A percentile compares a stretch with the other conserved stretches of the same genome.
phyloP scores from a whole-genome alignment of 140 eudicot species.

The Cichorium intybus region DNA sequence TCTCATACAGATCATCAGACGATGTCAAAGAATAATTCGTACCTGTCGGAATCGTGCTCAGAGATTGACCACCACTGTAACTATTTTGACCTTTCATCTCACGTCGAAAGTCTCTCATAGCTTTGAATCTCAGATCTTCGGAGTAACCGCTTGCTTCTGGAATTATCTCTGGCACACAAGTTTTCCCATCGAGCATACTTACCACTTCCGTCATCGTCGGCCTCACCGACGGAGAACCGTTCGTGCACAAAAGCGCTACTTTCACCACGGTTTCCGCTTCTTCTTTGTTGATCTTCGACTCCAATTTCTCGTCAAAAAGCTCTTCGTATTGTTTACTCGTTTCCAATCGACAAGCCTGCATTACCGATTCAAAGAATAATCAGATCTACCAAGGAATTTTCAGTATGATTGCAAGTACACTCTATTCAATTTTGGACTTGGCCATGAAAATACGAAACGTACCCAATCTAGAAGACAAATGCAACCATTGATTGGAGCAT shows the following conservation, averaged over 20 bases:
- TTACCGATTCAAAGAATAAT: background rate
- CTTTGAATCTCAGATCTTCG: constrained; percentile 71
- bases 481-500: constrained; percentile 54
- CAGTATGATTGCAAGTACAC: background rate
- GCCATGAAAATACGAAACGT: background rate
- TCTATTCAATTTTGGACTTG: background rate
- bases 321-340: constrained; percentile 44
- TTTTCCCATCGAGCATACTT: constrained; percentile 66
- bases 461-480: constrained; percentile 92
- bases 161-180: constrained; percentile 44
- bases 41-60: constrained; percentile 26
- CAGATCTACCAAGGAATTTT: background rate
- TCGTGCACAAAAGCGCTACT: constrained; percentile 65
- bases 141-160: constrained; percentile 42
- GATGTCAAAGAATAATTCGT: constrained; percentile 22
- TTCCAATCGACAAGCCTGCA: constrained; percentile 74
- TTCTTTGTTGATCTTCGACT: constrained; percentile 42
- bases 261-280: constrained; percentile 62
- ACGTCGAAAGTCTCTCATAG: constrained; percentile 59
- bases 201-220: constrained; percentile 79
- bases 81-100: constrained; percentile 26
- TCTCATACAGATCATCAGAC: constrained; percentile 30
- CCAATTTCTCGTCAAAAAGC: constrained; percentile 56
- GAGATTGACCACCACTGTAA: constrained; percentile 25
- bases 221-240: constrained; percentile 60